These are phyloP conservation scores for Claviceps digitariae DNA, from an alignment of 2,329 filamentous ascomycete species.

Conservation along the genomic window DNA sequence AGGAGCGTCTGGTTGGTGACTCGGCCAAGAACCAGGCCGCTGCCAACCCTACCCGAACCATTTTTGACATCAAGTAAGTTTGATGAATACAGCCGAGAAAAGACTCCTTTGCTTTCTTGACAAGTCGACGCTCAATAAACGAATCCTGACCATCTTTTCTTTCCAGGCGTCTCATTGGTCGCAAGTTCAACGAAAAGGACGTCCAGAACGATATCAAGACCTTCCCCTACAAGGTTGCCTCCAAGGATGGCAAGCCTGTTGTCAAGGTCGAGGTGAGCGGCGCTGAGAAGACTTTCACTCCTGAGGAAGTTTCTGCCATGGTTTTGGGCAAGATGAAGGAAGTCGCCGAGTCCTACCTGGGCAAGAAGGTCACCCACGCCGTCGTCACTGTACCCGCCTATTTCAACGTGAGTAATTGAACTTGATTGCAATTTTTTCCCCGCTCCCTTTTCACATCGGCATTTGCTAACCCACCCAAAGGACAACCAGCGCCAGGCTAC, in stretches of 20 bases:
- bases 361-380: conserved; percentile 73
- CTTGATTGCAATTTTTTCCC: too few relatives aligned
- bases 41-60: conserved; percentile 60
- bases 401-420: conserved; percentile 60
- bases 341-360: conserved; percentile 64
- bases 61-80: conserved; percentile 74
- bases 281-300: conserved; percentile 58
- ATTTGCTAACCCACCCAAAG: conserved; percentile 10
- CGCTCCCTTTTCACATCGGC: background rate
- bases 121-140: background rate
- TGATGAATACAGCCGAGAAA: background rate
- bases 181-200: conserved; percentile 72
- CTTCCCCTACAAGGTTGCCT: conserved; percentile 90
- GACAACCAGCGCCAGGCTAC: conserved; percentile 94
- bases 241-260: conserved; percentile 80
- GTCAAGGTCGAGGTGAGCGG: conserved; percentile 61
- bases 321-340: conserved; percentile 78
- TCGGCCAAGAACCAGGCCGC: conserved; percentile 93
- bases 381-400: conserved; percentile 93
- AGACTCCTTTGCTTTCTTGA: conserved; percentile 8
- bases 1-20: conserved; percentile 93
- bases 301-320: conserved; percentile 71
- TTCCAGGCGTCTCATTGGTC: conserved; percentile 65
- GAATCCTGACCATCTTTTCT: background rate
- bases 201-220: conserved; percentile 93